Evolutionary conservation across 805 yeast species (phyloP).

Genomic region (Spathaspora gorwiae): DNA sequence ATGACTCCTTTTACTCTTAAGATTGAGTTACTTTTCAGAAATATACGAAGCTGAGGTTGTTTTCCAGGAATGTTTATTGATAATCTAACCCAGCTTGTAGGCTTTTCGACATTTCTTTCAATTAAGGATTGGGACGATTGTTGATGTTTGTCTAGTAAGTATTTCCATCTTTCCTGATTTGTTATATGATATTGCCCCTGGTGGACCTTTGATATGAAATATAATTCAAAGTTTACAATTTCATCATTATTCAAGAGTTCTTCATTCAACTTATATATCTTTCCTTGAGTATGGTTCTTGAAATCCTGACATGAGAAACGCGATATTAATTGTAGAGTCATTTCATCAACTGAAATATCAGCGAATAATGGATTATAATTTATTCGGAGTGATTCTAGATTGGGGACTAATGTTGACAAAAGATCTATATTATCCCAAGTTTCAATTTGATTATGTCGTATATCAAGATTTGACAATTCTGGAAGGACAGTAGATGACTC

Average conservation of each 20-base stretch:
- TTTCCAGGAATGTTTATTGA: neutral
- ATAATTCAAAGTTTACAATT: slow-evolving; percentile 63
- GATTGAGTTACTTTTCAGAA: slow-evolving; percentile 21
- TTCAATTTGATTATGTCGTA: slow-evolving; percentile 46
- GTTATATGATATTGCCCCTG: slow-evolving; percentile 17
- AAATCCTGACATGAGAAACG: slow-evolving; percentile 27
- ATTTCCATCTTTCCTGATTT: slow-evolving; percentile 36
- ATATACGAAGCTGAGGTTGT: neutral
- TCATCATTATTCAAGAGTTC: slow-evolving; percentile 42
- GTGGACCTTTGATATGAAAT: slow-evolving; percentile 52
- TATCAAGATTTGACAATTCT: slow-evolving; percentile 31
- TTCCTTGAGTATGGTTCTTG: slow-evolving; percentile 12
- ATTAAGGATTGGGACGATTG: neutral
- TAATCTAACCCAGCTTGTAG: slow-evolving; percentile 2
- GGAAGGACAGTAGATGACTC: neutral
- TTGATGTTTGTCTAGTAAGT: slow-evolving; percentile 33
- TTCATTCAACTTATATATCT: slow-evolving; percentile 53
- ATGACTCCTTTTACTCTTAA: slow-evolving; percentile 32
- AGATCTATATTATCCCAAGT: slow-evolving; percentile 48
- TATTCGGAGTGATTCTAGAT: slow-evolving; percentile 44
- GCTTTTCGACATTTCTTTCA: neutral
- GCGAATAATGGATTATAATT: slow-evolving; percentile 49
- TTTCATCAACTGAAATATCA: slow-evolving; percentile 20
- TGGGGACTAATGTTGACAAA: slow-evolving; percentile 27
- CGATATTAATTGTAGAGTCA: slow-evolving; percentile 41